A percentile compares a stretch with the other conserved stretches of the same genome.
phyloP scores from a whole-genome alignment of 2,329 filamentous ascomycete species.

The Pseudogymnoascus sp. region DNA sequence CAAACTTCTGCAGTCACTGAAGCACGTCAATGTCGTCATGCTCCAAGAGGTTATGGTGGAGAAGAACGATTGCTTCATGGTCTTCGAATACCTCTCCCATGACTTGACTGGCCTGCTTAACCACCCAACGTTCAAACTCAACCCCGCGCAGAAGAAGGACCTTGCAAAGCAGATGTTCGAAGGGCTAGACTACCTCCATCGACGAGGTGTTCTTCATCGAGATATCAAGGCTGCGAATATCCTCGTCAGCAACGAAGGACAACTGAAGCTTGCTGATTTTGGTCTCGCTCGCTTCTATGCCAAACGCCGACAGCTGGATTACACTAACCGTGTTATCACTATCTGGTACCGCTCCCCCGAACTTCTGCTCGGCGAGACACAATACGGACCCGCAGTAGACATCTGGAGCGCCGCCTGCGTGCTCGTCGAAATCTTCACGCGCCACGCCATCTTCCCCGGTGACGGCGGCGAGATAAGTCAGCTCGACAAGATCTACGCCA shows the following conservation, averaged over 20 bases:
- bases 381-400: slow-evolving; percentile 83
- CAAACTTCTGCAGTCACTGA: slow-evolving; percentile 80
- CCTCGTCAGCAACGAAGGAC: slow-evolving; percentile 79
- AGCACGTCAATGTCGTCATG: slow-evolving; percentile 74
- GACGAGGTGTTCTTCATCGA: slow-evolving; percentile 85
- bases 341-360: slow-evolving; percentile 96
- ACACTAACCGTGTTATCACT: slow-evolving; percentile 97
- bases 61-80: slow-evolving; percentile 98
- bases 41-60: slow-evolving; percentile 95
- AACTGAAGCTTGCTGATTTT: slow-evolving; percentile 91
- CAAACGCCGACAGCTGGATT: slow-evolving; percentile 84
- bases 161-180: slow-evolving; percentile 89
- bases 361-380: slow-evolving; percentile 81
- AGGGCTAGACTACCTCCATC: slow-evolving; percentile 87
- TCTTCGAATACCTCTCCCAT: slow-evolving; percentile 96
- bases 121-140: slow-evolving; percentile 83
- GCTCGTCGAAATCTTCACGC: slow-evolving; percentile 91
- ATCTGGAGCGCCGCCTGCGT: slow-evolving; percentile 98
- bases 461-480: slow-evolving; percentile 95
- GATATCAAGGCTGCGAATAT: slow-evolving; percentile 99
- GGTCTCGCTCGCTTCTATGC: slow-evolving; percentile 93
- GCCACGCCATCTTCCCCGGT: slow-evolving; percentile 88
- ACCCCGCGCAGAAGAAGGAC: slow-evolving; percentile 83
- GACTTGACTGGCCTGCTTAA: slow-evolving; percentile 93
- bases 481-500: slow-evolving; percentile 90